Percentiles rank a stretch among this genome's conserved stretches.
Conservation (phyloP, 148 eudicot genomes). For the Diospyros kaki region DNA sequence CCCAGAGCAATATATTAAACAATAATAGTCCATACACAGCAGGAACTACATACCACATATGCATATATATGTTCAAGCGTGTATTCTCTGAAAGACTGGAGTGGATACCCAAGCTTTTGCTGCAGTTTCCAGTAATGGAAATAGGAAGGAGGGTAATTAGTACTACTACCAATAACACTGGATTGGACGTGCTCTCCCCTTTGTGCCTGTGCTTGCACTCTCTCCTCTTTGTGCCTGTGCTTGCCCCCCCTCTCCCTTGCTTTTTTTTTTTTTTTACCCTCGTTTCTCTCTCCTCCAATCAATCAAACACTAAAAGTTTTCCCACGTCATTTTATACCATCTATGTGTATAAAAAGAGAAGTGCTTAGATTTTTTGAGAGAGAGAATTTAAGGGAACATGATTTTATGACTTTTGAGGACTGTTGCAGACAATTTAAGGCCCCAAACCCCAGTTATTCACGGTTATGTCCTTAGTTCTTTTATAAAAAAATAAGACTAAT, state of each 20-base stretch:
- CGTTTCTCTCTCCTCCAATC: conserved; percentile 12
- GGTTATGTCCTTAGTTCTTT: neutral
- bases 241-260: conserved; percentile 7
- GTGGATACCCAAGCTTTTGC: conserved; percentile 11
- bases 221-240: neutral
- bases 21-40: neutral
- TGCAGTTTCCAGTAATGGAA: conserved; percentile 14
- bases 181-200: neutral
- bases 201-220: too few species aligned
- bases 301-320: neutral
- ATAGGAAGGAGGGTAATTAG: neutral
- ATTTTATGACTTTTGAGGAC: neutral
- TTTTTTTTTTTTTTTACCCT: too few species aligned
- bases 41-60: neutral
- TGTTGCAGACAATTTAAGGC: neutral
- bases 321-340: too few species aligned
- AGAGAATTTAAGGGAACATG: neutral
- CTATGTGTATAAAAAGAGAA: too few species aligned
- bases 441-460: neutral
- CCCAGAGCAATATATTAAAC: neutral
- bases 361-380: neutral
- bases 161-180: neutral
- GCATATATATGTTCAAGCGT: neutral
- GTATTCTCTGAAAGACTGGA: neutral
- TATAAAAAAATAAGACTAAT: too few species aligned